These are phyloP conservation scores for Naematelia encephala DNA, from an alignment of 768 basidiomycete genomes.

Conservation along the genomic window DNA sequence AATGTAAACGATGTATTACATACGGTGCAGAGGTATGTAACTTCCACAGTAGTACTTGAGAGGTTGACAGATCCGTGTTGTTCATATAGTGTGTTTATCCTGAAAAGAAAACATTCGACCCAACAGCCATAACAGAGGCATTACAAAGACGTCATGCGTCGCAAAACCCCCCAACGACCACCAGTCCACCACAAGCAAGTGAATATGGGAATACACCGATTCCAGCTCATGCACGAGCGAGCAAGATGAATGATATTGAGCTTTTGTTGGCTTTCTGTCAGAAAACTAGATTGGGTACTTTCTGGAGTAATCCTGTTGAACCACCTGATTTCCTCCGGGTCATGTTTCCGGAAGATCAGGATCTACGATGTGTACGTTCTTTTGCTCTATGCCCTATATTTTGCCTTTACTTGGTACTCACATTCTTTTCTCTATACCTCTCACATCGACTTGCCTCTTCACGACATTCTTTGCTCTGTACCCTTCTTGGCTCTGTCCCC, in stretches of 20 bases:
- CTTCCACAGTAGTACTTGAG: too few relatives aligned
- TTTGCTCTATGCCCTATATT: too few relatives aligned
- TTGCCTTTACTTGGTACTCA: too few relatives aligned
- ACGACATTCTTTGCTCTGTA: too few relatives aligned
- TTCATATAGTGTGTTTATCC: slow-evolving; percentile 35
- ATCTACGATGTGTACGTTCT: slow-evolving; percentile 16
- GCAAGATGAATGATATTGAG: slow-evolving; percentile 20
- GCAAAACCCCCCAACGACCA: not conserved
- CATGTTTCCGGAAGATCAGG: slow-evolving; percentile 9
- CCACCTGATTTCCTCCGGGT: slow-evolving; percentile 27
- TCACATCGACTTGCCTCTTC: too few relatives aligned
- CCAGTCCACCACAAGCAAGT: not conserved
- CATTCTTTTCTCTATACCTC: too few relatives aligned
- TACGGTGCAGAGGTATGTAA: slow-evolving; percentile 17
- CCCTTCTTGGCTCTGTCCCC: too few relatives aligned
- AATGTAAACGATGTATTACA: slow-evolving; percentile 20
- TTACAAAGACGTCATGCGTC: slow-evolving; percentile 13
- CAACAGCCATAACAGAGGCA: slow-evolving; percentile 11
- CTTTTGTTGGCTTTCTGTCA: slow-evolving; percentile 24
- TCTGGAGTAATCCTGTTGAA: slow-evolving; percentile 20
- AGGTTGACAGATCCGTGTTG: not conserved
- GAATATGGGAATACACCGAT: not conserved
- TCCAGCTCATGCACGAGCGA: slow-evolving; percentile 5
- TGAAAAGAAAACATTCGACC: slow-evolving; percentile 25
- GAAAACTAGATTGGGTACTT: slow-evolving; percentile 26